A percentile compares a stretch with the other conserved stretches of the same genome.
Conservation (phyloP, 257 asterid species). For the Apocynum venetum region DNA sequence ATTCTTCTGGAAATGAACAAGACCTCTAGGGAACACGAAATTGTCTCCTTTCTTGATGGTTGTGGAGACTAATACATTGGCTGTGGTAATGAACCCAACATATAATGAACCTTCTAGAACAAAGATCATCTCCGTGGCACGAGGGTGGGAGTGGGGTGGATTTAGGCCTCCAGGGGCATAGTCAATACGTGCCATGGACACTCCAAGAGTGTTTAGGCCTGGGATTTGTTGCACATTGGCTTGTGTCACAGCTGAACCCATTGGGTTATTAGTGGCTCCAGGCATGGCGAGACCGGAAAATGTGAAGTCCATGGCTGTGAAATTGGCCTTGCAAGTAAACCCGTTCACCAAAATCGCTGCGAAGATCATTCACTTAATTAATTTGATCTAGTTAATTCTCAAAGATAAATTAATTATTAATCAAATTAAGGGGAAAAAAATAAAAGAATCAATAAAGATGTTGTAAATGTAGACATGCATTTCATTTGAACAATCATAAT, state of each 20-base stretch:
- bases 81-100: not conserved
- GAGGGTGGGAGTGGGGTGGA: not conserved
- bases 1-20: slow-evolving; percentile 28
- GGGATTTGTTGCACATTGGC: slow-evolving; percentile 59
- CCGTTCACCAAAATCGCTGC: not conserved
- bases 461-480: too few species aligned
- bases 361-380: not conserved
- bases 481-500: too few species aligned
- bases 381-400: too few species aligned
- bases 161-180: not conserved
- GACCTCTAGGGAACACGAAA: not conserved
- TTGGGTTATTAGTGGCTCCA: slow-evolving; percentile 24
- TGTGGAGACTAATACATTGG: not conserved
- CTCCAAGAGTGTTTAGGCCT: slow-evolving; percentile 52
- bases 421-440: too few species aligned
- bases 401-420: too few species aligned
- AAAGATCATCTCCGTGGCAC: not conserved
- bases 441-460: too few species aligned
- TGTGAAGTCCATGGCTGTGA: not conserved
- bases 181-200: not conserved
- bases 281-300: not conserved
- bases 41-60: not conserved
- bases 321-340: not conserved
- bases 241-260: slow-evolving; percentile 47
- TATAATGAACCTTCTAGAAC: not conserved